Percentiles rank a stretch among this genome's conserved stretches.
Conservation (phyloP, 345 rosid genomes). For the Turnera subulata region DNA sequence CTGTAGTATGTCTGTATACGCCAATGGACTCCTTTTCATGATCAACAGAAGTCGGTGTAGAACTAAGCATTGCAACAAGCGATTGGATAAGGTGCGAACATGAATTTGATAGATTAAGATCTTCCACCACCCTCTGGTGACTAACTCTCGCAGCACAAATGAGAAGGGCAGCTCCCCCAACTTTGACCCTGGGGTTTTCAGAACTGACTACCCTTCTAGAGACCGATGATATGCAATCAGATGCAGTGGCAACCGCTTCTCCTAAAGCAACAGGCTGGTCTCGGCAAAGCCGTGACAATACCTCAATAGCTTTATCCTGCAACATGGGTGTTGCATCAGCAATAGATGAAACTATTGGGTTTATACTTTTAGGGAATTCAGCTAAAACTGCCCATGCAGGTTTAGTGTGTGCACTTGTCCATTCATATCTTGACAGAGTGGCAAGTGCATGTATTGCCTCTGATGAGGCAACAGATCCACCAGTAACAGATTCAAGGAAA, state of each 20-base stretch:
- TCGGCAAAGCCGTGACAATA: conserved; percentile 78
- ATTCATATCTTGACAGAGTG: conserved; percentile 72
- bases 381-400: conserved; percentile 95
- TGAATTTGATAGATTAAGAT: conserved; percentile 71
- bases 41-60: conserved; percentile 40
- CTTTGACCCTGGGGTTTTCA: conserved; percentile 60
- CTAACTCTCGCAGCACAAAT: conserved; percentile 90
- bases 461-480: conserved; percentile 59
- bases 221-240: conserved; percentile 63
- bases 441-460: conserved; percentile 97
- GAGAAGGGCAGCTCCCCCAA: conserved; percentile 93
- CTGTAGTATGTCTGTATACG: conserved; percentile 57
- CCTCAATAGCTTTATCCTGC: conserved; percentile 96
- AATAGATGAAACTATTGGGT: conserved; percentile 80
- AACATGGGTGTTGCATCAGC: conserved; percentile 63
- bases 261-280: conserved; percentile 83
- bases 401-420: conserved; percentile 47
- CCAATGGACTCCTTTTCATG: conserved; percentile 51
- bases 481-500: conserved; percentile 70
- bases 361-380: conserved; percentile 69
- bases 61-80: conserved; percentile 63
- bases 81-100: conserved; percentile 64
- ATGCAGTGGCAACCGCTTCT: conserved; percentile 53
- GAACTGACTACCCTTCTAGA: conserved; percentile 76
- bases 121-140: conserved; percentile 75